A percentile compares a stretch with the other conserved stretches of the same genome.
phyloP scores from a whole-genome alignment of 139 green algal genomes.

The Eudorina sp. region DNA sequence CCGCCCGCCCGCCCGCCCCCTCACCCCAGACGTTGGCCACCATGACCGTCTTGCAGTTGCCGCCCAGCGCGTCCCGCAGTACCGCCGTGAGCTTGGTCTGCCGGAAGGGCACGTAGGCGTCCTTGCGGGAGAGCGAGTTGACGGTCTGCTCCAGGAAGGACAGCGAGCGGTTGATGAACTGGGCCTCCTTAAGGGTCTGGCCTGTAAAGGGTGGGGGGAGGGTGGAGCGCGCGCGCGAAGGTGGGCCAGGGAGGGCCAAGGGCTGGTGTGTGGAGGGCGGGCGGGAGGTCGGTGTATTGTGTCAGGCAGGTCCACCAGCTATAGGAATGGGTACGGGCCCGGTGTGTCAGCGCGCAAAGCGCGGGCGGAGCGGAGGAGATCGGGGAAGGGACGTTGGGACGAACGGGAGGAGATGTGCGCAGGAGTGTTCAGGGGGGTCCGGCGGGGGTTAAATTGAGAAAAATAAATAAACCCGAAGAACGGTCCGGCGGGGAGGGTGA shows the following conservation, averaged over 20 bases:
- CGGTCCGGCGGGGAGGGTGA: too few relatives aligned
- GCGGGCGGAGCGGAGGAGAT: too few relatives aligned
- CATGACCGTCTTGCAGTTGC: conserved; percentile 89
- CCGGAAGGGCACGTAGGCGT: conserved; percentile 79
- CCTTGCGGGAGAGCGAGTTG: conserved; percentile 72
- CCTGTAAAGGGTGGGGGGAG: conserved; percentile 10
- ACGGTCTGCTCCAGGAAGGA: conserved; percentile 90
- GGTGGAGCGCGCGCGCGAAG: background rate
- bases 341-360: too few relatives aligned
- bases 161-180: conserved; percentile 90
- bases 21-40: conserved; percentile 82
- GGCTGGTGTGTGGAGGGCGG: too few relatives aligned
- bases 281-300: background rate
- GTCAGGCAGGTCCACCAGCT: background rate
- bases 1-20: background rate
- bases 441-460: too few relatives aligned
- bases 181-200: conserved; percentile 76
- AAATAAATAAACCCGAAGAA: too few relatives aligned
- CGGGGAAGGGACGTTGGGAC: too few relatives aligned
- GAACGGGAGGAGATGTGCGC: too few relatives aligned
- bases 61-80: conserved; percentile 83
- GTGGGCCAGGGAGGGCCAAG: background rate
- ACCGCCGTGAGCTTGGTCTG: conserved; percentile 86
- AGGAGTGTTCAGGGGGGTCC: too few relatives aligned
- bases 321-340: too few relatives aligned